These are phyloP conservation scores for Teunomyces barrocoloradensis DNA, from an alignment of 805 yeast species.

Conservation along the genomic window DNA sequence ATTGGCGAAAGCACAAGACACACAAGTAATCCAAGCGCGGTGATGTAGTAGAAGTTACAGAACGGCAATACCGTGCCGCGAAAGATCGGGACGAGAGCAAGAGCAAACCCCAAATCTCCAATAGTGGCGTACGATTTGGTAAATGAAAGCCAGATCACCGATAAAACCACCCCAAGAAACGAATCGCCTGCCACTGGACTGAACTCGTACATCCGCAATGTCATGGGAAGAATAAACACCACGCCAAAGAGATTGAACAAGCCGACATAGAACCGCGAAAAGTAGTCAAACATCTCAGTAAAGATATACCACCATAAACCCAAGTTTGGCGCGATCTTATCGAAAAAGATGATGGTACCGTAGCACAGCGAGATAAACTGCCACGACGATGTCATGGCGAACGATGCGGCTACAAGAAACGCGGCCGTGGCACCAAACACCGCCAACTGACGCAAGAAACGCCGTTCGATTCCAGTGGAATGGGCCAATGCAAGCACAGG, in stretches of 20 bases:
- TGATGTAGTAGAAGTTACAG: conserved; percentile 45
- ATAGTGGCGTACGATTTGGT: conserved; percentile 85
- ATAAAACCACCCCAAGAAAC: conserved; percentile 50
- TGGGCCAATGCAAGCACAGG: conserved; percentile 49
- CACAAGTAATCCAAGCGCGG: conserved; percentile 46
- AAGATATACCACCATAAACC: conserved; percentile 99
- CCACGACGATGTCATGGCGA: conserved; percentile 24
- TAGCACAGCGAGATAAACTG: conserved; percentile 39
- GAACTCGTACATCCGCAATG: conserved; percentile 55
- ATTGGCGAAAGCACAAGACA: conserved; percentile 75
- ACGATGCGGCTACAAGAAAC: conserved; percentile 26
- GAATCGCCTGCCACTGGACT: conserved; percentile 43
- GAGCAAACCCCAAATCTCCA: conserved; percentile 61
- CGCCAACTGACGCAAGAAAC: conserved; percentile 4
- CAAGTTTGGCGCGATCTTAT: conserved; percentile 80
- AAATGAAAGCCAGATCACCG: conserved; percentile 48
- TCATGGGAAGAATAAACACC: conserved; percentile 68
- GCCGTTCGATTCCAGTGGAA: conserved; percentile 9
- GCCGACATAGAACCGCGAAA: conserved; percentile 76
- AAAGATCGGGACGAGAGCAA: conserved; percentile 41
- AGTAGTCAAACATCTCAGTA: conserved; percentile 90
- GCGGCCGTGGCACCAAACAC: conserved; percentile 13
- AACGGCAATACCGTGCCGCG: conserved; percentile 46
- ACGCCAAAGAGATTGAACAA: conserved; percentile 76
- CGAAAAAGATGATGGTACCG: conserved; percentile 55